phyloP scores from a whole-genome alignment of 345 rosid genomes.

The Syzygium aromaticum region DNA sequence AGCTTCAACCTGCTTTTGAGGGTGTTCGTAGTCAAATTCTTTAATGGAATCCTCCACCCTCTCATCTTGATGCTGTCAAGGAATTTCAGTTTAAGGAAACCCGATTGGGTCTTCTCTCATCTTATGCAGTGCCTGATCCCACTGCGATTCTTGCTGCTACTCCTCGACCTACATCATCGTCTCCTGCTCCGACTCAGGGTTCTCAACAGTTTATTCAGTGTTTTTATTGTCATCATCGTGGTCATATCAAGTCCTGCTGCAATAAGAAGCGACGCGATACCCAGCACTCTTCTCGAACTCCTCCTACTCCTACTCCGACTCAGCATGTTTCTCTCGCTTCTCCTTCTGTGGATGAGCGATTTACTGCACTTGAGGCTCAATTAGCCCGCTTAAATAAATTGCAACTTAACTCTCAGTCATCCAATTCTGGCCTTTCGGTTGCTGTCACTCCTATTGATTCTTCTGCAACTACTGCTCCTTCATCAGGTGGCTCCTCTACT shows the following conservation, averaged over 20 bases:
- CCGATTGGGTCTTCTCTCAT: background rate
- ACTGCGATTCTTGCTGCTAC: background rate
- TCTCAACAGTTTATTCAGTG: background rate
- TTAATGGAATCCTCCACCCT: too few relatives aligned
- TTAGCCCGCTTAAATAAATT: background rate
- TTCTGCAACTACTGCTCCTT: background rate
- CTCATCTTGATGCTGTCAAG: background rate
- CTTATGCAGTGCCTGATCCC: background rate
- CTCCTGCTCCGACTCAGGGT: background rate
- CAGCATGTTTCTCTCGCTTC: background rate
- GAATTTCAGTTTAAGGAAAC: background rate
- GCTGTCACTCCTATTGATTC: background rate
- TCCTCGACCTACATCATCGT: background rate
- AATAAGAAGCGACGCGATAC: background rate
- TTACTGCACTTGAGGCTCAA: background rate
- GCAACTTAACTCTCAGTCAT: background rate
- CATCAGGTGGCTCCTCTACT: background rate
- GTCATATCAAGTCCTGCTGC: fast-evolving
- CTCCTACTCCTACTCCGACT: background rate
- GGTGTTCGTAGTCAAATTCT: too few relatives aligned
- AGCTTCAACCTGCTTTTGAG: too few relatives aligned
- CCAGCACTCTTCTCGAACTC: background rate
- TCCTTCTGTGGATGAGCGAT: background rate
- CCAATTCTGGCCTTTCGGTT: background rate
- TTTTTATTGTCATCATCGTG: background rate